A percentile compares a stretch with the other conserved stretches of the same genome.
These are phyloP conservation scores for Trifolium subterraneum DNA, from an alignment of 306 rosid genomes.

Conservation along the genomic window DNA sequence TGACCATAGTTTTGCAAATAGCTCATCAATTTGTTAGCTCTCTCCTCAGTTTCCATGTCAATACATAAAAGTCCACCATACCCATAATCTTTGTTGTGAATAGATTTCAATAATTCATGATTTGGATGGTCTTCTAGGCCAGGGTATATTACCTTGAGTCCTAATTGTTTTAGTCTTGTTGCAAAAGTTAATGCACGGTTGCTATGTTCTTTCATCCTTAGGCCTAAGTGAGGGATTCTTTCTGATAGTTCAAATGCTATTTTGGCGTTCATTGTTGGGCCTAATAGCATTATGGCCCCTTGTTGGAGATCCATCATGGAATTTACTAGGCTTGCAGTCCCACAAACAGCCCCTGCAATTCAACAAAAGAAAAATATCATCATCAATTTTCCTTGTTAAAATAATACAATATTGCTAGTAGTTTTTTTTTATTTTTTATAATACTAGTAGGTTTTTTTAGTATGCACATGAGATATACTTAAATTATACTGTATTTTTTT, in stretches of 20 bases:
- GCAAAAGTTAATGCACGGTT: conserved; percentile 67
- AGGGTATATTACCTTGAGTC: conserved; percentile 80
- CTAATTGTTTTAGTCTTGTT: conserved; percentile 59
- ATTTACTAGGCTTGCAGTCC: conserved; percentile 73
- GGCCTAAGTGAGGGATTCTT: conserved; percentile 77
- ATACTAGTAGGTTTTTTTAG: too few species aligned
- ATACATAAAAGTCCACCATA: conserved; percentile 80
- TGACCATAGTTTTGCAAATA: conserved; percentile 70
- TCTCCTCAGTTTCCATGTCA: conserved; percentile 90
- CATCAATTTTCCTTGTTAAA: too few species aligned
- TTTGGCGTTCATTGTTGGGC: conserved; percentile 95
- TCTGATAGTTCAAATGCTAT: conserved; percentile 90
- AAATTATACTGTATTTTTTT: too few species aligned
- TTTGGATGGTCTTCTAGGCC: conserved; percentile 84
- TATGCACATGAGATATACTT: too few species aligned
- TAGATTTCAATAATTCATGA: conserved; percentile 61
- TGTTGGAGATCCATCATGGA: conserved; percentile 97
- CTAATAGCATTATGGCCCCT: conserved; percentile 83
- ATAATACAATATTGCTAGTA: too few species aligned
- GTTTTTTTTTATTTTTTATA: too few species aligned
- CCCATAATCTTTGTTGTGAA: conserved; percentile 72
- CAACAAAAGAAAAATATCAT: too few species aligned
- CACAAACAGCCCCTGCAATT: conserved; percentile 81
- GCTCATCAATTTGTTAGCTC: conserved; percentile 76
- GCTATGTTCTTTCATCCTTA: conserved; percentile 86